Base-by-base conservation (phyloP, 1,284 basidiomycete genomes). In the Irpex rosettiformis region DNA sequence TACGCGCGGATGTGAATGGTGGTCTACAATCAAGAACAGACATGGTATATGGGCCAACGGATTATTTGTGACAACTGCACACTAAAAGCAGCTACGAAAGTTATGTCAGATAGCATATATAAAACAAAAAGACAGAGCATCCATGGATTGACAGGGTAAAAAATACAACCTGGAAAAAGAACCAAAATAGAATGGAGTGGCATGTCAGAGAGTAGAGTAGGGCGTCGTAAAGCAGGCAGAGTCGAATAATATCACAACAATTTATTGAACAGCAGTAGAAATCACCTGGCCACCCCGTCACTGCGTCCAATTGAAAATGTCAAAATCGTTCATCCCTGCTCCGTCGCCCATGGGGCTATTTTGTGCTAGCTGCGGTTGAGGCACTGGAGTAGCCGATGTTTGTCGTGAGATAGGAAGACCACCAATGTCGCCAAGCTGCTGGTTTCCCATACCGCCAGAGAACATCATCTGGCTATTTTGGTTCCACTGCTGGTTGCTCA, bases 241-340 rank as follows among this genome's bases (percentile, higher is more conserved):
- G n/a, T n/a, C n/a, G n/a, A 49, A 45, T 61, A 61, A 52, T 55
- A 54, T 48, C 53, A 61, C 56, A 61, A 58, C 57, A 61, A 18
- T 13, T 47, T 37, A 45, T 3, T 24, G 24, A 53, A 53, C n/a
- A 30, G 52, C 51, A 40, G 30, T 18, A 58, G 45, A 37, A 58
- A 27, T 49, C 45, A 33, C 54, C 18, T 56, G 30, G 11, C 54
- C n/a, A 55, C 37, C 51, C 45, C n/a, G 22, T 61, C 61, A 68
- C 58, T 66, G 61, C 58, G 54, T 58, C 70, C 70, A 71, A 51
- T 69, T 69, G 63, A 70, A 70, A 29, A 71, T 58, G 42, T 72
- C 69, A 48, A 69, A 60, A 29, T 70, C 68, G 54, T 51, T 61
- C 59, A 69, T 29, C 10, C 65, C 66, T 21, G 55, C 53, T 58